Evolutionary conservation across 176 grass and related monocot genomes (phyloP).

Genomic region (Neostapfia colusana): DNA sequence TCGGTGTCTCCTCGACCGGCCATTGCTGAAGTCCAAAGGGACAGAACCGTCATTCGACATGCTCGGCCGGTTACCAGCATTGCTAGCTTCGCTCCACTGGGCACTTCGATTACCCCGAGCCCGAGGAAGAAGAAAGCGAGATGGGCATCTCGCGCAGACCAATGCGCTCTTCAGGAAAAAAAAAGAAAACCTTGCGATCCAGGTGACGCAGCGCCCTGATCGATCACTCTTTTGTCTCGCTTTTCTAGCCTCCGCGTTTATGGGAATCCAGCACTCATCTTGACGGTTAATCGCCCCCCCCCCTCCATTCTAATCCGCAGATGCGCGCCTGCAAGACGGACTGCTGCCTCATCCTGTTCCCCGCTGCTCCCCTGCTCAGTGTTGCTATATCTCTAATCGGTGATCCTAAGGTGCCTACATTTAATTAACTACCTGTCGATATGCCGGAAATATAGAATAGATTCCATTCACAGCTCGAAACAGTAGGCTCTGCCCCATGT

Average conservation of each 20-base stretch:
- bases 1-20: too few relatives aligned
- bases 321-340: slow-evolving; percentile 60
- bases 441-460: not conserved
- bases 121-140: not conserved
- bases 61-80: slow-evolving; percentile 20
- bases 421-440: not conserved
- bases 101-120: slow-evolving; percentile 19
- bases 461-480: not conserved
- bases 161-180: slow-evolving; percentile 54
- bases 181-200: slow-evolving; percentile 40
- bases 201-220: slow-evolving; percentile 15
- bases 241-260: too few relatives aligned
- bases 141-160: slow-evolving; percentile 37
- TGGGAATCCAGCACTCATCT: too few relatives aligned
- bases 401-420: slow-evolving; percentile 59
- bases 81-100: not conserved
- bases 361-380: slow-evolving; percentile 59
- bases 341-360: slow-evolving; percentile 55
- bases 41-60: slow-evolving; percentile 4
- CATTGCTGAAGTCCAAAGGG: slow-evolving; percentile 16
- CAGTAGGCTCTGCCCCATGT: not conserved
- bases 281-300: not conserved
- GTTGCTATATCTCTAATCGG: slow-evolving; percentile 79
- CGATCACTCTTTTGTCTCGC: too few relatives aligned
- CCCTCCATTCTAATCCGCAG: slow-evolving; percentile 23